phyloP scores from a whole-genome alignment of 345 rosid species.

The Conringia planisiliqua region DNA sequence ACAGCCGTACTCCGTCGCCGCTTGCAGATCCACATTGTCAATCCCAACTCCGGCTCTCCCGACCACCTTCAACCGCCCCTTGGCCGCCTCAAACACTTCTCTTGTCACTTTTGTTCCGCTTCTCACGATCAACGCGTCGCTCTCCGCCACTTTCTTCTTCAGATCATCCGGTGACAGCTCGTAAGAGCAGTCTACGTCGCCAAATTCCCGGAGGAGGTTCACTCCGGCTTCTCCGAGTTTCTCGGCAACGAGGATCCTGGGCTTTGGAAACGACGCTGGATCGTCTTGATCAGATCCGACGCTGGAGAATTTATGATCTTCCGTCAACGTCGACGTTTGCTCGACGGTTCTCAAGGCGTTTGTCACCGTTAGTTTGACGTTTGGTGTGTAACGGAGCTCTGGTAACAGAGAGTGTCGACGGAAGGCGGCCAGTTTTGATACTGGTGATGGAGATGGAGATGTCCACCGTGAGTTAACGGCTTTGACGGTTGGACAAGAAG shows the following conservation, averaged over 20 bases:
- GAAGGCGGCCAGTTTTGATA: conserved; percentile 14
- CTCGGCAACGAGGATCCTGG: conserved; percentile 69
- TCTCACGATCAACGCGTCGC: conserved; percentile 79
- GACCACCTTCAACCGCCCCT: conserved; percentile 71
- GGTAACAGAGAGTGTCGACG: conserved; percentile 4
- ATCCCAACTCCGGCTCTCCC: conserved; percentile 90
- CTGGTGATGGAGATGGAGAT: conserved; percentile 8
- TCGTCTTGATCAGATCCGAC: conserved; percentile 1
- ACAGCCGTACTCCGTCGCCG: conserved; percentile 80
- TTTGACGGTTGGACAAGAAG: conserved; percentile 38
- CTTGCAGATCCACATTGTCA: conserved; percentile 85
- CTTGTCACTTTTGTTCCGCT: conserved; percentile 87
- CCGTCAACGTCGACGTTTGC: conserved; percentile 24
- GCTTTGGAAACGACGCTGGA: conserved; percentile 6
- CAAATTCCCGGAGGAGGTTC: conserved; percentile 45
- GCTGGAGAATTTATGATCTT: conserved; percentile 1
- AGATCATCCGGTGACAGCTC: conserved; percentile 58
- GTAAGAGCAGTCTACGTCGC: conserved; percentile 64
- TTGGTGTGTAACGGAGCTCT: conserved; percentile 26
- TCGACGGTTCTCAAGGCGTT: conserved; percentile 12
- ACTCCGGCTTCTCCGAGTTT: conserved; percentile 85
- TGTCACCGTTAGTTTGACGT: not conserved
- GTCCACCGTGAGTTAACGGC: conserved; percentile 27
- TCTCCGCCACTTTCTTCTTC: conserved; percentile 46
- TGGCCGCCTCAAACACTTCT: conserved; percentile 67